Evolutionary conservation across 257 asterid genomes (phyloP), one percentile per base, ranked within the genome.

Genomic region (Eucommia ulmoides): DNA sequence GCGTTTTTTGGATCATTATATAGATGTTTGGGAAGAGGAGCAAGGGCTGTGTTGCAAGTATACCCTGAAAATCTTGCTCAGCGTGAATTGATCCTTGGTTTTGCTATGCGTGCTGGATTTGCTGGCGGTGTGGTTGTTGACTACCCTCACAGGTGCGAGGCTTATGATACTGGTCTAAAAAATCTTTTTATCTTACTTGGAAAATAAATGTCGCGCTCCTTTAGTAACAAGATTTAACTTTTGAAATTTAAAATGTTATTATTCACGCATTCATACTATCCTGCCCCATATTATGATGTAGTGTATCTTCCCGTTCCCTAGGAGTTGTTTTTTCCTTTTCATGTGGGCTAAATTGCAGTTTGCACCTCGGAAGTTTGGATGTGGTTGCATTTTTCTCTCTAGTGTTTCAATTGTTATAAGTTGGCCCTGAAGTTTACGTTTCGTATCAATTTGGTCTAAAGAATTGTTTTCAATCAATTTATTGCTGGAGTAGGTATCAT

Each of bases 61-160:
- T 91, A 91, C 65, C 96, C 98, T 23, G 96, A 85, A 70, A 85
- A 83, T 77, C 41, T 72, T 49, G 83, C 84, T 52, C 98, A 89
- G 61, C 83, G 94, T 12, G 94, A 85, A 67, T 78, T 89, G 61
- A 85, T 89, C 45, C 80, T 82, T 44, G 66, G 92, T 54, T 78
- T 63, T 79, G 98, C 96, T 11, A 89, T 89, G 98, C 76, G 92
- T 59, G 76, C 98, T 62, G 98, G 98, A 45, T 89, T 89, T 68
- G 74, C 96, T 45, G 98, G 96, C 19, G 94, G 96, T 53, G 75
- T 89, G 24, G 93, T 89, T 46, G 79, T 89, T 45, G 98, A 89
- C 71, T 89, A 33, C 59, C 96, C 98, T 22, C 98, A 85, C 74
- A 82, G 96, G 98, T 29, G 12, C 12, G 12, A 29, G n/a, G n/a